Base-by-base conservation (phyloP, 352 stramenopile species). In the Elongisporangium senticosum region DNA sequence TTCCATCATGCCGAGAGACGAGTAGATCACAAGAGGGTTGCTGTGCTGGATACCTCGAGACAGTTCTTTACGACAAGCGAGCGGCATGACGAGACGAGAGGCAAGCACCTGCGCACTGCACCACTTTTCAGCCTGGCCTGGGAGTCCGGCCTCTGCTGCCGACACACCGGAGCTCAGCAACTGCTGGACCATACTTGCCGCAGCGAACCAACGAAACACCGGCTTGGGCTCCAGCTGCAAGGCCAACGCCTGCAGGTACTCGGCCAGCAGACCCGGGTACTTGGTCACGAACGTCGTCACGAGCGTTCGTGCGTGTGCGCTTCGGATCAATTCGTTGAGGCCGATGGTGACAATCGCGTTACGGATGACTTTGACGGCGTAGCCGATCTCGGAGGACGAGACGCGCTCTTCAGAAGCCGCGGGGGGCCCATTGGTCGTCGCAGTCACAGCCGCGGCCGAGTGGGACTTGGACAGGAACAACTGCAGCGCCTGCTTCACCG, bases 21-120 rank as follows among this genome's bases (percentile, higher is more conserved):
- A 80, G 66, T 91, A 93, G 7, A 96, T 77, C 15, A 96, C 72
- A 19, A 96, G 62, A 26, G 79, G 71, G 59, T 86, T 90, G 28
- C 55, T 60, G 61, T 94, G 81, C 64, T 96, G 86, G 19, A 96
- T 77, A 43, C 83, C 71, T 23, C 86, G 84, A 7, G 84, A 90
- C 1, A 96, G 74, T 55, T 92, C 86, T 58, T 94, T 96, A 19
- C 75, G 77, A 33, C 78, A 86, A 26, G 67, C 90, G 26, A 85
- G 62, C 13, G 86, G 86, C 24, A 86, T 61, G 15, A 96, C 72
- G 17, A 96, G 67, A 4, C 79, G 76, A 3, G 77, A 77, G 5
- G 77, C 74, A 10, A 96, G 37, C 4, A 66, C 55, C 17, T 86
- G 63, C 14, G 81, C 65, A 53, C 80, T 75, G 39, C 77, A 84